These are phyloP conservation scores for Yamadazyma blattariae DNA, from an alignment of 1,139 yeast genomes.

Conservation along the genomic window DNA sequence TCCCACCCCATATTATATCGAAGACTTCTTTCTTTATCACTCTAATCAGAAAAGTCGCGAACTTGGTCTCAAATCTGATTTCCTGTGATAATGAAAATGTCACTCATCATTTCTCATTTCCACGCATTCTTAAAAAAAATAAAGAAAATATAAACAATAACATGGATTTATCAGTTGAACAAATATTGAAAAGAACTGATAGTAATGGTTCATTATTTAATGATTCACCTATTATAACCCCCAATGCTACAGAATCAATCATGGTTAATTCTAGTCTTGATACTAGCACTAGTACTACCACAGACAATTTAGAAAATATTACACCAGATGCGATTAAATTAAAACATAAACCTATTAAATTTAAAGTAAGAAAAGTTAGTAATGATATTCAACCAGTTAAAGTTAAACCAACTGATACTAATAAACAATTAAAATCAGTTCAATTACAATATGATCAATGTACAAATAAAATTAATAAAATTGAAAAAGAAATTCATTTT, in stretches of 20 bases:
- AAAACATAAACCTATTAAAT: slow-evolving; percentile 30
- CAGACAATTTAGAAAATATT: too few relatives aligned
- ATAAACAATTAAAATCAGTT: slow-evolving; percentile 19
- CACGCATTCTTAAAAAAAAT: too few relatives aligned
- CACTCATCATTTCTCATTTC: too few relatives aligned
- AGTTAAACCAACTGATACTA: slow-evolving; percentile 7
- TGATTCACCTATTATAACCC: neutral
- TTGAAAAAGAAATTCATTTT: slow-evolving; percentile 41
- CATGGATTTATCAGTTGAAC: slow-evolving; percentile 2
- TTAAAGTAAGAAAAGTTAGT: slow-evolving; percentile 43
- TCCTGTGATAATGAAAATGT: too few relatives aligned
- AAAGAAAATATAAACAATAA: slow-evolving; percentile 4
- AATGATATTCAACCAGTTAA: slow-evolving; percentile 21
- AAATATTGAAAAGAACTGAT: slow-evolving; percentile 3
- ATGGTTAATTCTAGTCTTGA: neutral
- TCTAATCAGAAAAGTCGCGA: too few relatives aligned
- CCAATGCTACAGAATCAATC: too few relatives aligned
- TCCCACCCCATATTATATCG: slow-evolving; percentile 20
- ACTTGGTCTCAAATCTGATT: too few relatives aligned
- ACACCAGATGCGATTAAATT: too few relatives aligned
- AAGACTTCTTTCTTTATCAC: too few relatives aligned
- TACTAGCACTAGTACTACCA: too few relatives aligned
- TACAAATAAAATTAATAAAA: slow-evolving; percentile 31
- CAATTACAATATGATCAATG: slow-evolving; percentile 39
- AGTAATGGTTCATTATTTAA: slow-evolving; percentile 2